phyloP scores from a whole-genome alignment of 345 rosid genomes.

The Litchi chinensis region DNA sequence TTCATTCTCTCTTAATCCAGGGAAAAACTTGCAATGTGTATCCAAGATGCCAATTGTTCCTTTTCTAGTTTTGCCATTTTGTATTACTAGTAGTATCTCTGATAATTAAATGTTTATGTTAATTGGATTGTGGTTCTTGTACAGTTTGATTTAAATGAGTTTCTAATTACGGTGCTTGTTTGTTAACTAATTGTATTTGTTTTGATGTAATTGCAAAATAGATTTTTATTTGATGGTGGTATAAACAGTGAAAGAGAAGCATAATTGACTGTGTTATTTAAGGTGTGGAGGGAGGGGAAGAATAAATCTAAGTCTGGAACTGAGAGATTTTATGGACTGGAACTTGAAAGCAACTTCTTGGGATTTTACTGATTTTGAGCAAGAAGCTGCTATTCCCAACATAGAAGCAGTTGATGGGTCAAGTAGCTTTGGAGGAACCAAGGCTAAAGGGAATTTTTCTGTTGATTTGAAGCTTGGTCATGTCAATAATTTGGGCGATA shows the following conservation, averaged over 20 bases:
- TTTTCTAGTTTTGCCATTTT: not conserved
- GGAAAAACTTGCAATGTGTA: not conserved
- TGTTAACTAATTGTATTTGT: conserved; percentile 19
- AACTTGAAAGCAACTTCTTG: conserved; percentile 59
- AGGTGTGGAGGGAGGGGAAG: conserved; percentile 24
- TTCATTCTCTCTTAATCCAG: not conserved
- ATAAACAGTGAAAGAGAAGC: conserved; percentile 26
- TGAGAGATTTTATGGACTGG: conserved; percentile 68
- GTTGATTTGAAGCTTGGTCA: conserved; percentile 83
- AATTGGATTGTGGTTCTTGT: not conserved
- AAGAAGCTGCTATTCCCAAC: conserved; percentile 42
- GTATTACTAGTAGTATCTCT: not conserved
- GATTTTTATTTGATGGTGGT: conserved; percentile 10
- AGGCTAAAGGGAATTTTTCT: conserved; percentile 49
- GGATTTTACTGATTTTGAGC: conserved; percentile 56
- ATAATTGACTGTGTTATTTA: conserved; percentile 14
- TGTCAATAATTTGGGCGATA: conserved; percentile 41
- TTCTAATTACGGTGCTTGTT: conserved; percentile 4
- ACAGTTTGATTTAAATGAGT: conserved; percentile 4
- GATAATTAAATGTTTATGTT: not conserved
- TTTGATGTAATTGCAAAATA: conserved; percentile 21
- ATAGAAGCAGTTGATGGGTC: conserved; percentile 43
- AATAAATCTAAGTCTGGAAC: conserved; percentile 22
- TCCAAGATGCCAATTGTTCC: conserved; percentile 8
- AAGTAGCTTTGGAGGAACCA: conserved; percentile 36